Conservation (phyloP, 202 grass and related monocot species). For the Zizania palustris region DNA sequence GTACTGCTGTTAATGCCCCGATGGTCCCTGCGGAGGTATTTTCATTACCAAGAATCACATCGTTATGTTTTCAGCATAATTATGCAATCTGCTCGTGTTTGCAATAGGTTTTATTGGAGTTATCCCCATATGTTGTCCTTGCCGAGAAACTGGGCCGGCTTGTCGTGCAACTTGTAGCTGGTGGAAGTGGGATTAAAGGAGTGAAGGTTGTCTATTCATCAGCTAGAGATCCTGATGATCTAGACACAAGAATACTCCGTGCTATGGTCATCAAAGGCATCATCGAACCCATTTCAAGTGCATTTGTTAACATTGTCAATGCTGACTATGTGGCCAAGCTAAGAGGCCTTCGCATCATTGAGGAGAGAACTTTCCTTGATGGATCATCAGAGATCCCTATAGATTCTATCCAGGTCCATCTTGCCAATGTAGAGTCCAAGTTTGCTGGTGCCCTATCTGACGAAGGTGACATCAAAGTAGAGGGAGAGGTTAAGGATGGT, state of each 20-base stretch:
- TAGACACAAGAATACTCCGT: slow-evolving; percentile 72
- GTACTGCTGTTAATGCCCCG: slow-evolving; percentile 85
- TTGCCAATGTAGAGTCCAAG: slow-evolving; percentile 77
- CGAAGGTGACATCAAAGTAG: slow-evolving; percentile 62
- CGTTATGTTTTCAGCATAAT: neutral
- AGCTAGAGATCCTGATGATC: slow-evolving; percentile 64
- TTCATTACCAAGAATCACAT: neutral
- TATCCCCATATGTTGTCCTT: slow-evolving; percentile 66
- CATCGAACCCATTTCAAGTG: slow-evolving; percentile 72
- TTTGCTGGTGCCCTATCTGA: slow-evolving; percentile 80
- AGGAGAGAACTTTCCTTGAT: slow-evolving; percentile 66
- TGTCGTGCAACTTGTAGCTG: slow-evolving; percentile 75
- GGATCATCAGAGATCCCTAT: slow-evolving; percentile 63
- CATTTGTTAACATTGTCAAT: slow-evolving; percentile 82
- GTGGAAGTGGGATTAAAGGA: slow-evolving; percentile 60
- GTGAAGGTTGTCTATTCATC: slow-evolving; percentile 75
- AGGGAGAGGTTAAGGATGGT: slow-evolving; percentile 74
- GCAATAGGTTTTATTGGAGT: slow-evolving; percentile 61
- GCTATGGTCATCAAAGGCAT: slow-evolving; percentile 76
- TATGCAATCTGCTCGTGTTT: neutral
- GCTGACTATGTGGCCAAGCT: slow-evolving; percentile 73
- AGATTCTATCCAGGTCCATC: slow-evolving; percentile 71
- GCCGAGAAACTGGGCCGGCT: slow-evolving; percentile 79
- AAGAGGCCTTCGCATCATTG: slow-evolving; percentile 59
- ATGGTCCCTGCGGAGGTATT: slow-evolving; percentile 73